Percentiles rank a stretch among this genome's conserved stretches.
phyloP scores from a whole-genome alignment of 129 eudicot genomes.

The Rutidosis leptorrhynchoides region DNA sequence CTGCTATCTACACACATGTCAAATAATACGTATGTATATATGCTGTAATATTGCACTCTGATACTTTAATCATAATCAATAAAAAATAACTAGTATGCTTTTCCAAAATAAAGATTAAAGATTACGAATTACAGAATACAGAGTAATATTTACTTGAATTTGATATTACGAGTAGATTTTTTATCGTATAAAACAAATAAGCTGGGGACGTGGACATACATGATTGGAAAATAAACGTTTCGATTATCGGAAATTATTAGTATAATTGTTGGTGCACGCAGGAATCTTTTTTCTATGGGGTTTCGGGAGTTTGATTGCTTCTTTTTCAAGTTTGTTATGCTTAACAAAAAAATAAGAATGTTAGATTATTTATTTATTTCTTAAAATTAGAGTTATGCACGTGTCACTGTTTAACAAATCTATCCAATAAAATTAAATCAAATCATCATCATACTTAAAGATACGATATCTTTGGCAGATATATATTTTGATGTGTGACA shows the following conservation, averaged over 20 bases:
- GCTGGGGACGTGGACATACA: background rate
- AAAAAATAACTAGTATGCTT: too few relatives aligned
- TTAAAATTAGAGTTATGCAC: constrained; percentile 34
- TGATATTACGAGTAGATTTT: too few relatives aligned
- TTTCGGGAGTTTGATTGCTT: constrained; percentile 36
- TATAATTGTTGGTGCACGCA: constrained; percentile 42
- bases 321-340: constrained; percentile 39
- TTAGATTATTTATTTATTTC: background rate
- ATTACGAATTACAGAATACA: too few relatives aligned
- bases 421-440: background rate
- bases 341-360: too few relatives aligned
- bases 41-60: too few relatives aligned
- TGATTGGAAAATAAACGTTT: constrained; percentile 11
- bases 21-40: too few relatives aligned
- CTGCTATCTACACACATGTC: too few relatives aligned
- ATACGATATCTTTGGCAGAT: too few relatives aligned
- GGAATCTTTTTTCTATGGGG: constrained; percentile 37
- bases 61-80: too few relatives aligned
- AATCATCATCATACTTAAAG: background rate
- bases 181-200: constrained; percentile 5
- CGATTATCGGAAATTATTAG: constrained; percentile 28
- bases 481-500: too few relatives aligned
- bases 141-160: too few relatives aligned
- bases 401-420: constrained; percentile 35
- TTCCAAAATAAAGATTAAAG: too few relatives aligned